phyloP scores from a whole-genome alignment of 345 rosid species.

The Geranium brycei region DNA sequence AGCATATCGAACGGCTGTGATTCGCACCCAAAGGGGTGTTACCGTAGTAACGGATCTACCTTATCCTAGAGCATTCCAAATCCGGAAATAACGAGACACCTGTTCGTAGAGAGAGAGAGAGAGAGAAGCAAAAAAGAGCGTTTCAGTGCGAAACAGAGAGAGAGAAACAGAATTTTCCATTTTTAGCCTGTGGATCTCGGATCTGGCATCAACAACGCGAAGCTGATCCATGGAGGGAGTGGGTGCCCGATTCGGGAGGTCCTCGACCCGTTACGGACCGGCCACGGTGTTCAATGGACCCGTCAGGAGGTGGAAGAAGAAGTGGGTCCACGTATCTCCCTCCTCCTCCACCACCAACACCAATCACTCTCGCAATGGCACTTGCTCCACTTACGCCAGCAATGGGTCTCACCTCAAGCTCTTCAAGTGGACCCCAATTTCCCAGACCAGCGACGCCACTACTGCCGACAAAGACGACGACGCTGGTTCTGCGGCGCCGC shows the following conservation, averaged over 20 bases:
- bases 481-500: conserved; percentile 4
- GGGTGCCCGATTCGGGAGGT: conserved; percentile 88
- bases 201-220: too few relatives aligned
- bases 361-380: conserved; percentile 14
- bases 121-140: too few relatives aligned
- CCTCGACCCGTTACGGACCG: conserved; percentile 95
- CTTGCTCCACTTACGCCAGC: conserved; percentile 24
- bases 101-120: too few relatives aligned
- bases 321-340: conserved; percentile 76
- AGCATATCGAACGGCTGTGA: too few relatives aligned
- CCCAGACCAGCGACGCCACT: conserved; percentile 31
- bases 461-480: conserved; percentile 18
- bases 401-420: conserved; percentile 63
- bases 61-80: too few relatives aligned
- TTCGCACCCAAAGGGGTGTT: too few relatives aligned
- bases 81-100: too few relatives aligned
- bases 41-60: too few relatives aligned
- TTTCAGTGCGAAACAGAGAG: too few relatives aligned
- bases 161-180: too few relatives aligned
- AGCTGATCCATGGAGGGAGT: conserved; percentile 76
- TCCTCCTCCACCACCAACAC: conserved; percentile 25
- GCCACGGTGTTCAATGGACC: conserved; percentile 89
- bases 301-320: conserved; percentile 96
- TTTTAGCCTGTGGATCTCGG: too few relatives aligned
- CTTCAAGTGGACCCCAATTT: conserved; percentile 76